These are phyloP conservation scores for Haplosporangium gracile DNA, from an alignment of 192 early-diverging fungal species.

Conservation along the genomic window DNA sequence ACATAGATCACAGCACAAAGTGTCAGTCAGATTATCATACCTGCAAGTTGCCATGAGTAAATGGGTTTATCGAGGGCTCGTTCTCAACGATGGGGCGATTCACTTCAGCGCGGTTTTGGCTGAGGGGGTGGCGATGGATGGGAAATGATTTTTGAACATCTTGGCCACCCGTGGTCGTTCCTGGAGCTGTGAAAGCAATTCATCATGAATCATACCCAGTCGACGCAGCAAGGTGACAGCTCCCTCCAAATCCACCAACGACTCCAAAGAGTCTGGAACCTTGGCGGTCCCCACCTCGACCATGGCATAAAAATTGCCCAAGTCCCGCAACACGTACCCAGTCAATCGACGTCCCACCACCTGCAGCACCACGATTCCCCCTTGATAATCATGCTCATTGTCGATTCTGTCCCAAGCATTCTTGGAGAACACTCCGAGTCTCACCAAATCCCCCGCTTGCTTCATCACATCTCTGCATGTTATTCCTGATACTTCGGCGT, in stretches of 20 bases:
- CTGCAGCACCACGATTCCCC: background rate
- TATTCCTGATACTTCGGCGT: background rate
- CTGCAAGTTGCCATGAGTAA: background rate
- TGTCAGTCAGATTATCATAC: too few relatives aligned
- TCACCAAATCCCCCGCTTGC: background rate
- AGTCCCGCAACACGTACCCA: background rate
- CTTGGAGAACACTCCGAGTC: background rate
- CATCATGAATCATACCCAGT: background rate
- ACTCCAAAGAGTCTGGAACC: background rate
- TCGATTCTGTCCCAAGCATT: background rate
- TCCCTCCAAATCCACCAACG: background rate
- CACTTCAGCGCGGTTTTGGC: background rate
- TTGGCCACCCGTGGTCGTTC: background rate
- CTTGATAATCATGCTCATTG: background rate
- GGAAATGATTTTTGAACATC: background rate
- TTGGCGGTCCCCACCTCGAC: background rate
- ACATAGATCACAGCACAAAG: too few relatives aligned
- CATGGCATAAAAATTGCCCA: background rate
- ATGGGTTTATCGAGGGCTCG: background rate
- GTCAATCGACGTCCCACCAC: background rate
- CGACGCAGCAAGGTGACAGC: background rate
- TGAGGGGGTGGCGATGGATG: background rate
- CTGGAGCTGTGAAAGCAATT: background rate
- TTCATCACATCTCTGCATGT: background rate
- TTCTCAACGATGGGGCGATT: background rate